Percentiles rank a stretch among this genome's conserved stretches.
Evolutionary conservation across 495 filamentous ascomycete genomes (phyloP).

Genomic region (Annulohypoxylon maeteangense): DNA sequence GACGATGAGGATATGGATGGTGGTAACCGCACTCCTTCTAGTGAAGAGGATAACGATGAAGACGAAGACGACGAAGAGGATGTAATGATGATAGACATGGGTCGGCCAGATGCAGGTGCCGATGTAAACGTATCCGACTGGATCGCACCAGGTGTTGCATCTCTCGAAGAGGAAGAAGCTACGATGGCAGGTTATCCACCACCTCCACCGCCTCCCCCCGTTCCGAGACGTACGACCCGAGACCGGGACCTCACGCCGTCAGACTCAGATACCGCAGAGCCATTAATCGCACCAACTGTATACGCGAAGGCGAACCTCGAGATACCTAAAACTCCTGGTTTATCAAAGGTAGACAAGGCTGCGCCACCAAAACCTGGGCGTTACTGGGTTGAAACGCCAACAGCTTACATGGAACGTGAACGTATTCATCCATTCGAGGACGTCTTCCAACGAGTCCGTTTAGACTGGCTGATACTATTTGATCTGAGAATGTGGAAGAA

Average conservation of each 20-base stretch:
- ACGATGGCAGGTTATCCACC: conserved; percentile 75
- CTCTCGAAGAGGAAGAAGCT: conserved; percentile 71
- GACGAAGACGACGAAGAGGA: conserved; percentile 63
- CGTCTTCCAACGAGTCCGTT: conserved; percentile 82
- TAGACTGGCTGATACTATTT: conserved; percentile 97
- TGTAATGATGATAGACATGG: conserved; percentile 58
- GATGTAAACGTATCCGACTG: conserved; percentile 67
- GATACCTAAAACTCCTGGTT: conserved; percentile 66
- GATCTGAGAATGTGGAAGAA: conserved; percentile 97
- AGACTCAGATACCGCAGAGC: conserved; percentile 69
- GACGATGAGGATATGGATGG: conserved; percentile 56
- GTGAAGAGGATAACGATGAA: conserved; percentile 58
- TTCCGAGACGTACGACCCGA: conserved; percentile 50
- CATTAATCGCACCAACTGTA: conserved; percentile 64
- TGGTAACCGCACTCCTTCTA: conserved; percentile 48
- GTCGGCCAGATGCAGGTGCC: conserved; percentile 60
- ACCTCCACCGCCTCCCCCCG: conserved; percentile 68
- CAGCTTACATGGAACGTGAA: conserved; percentile 66
- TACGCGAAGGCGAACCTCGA: conserved; percentile 65
- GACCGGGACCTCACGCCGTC: conserved; percentile 67
- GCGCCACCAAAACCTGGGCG: conserved; percentile 65
- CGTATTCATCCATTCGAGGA: conserved; percentile 80
- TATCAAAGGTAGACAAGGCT: conserved; percentile 45
- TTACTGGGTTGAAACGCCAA: conserved; percentile 88
- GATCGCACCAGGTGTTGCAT: conserved; percentile 44